Evolutionary conservation across 2,329 filamentous ascomycete genomes (phyloP), one percentile per base, ranked within the genome.

Genomic region (Cercospora zeina): DNA sequence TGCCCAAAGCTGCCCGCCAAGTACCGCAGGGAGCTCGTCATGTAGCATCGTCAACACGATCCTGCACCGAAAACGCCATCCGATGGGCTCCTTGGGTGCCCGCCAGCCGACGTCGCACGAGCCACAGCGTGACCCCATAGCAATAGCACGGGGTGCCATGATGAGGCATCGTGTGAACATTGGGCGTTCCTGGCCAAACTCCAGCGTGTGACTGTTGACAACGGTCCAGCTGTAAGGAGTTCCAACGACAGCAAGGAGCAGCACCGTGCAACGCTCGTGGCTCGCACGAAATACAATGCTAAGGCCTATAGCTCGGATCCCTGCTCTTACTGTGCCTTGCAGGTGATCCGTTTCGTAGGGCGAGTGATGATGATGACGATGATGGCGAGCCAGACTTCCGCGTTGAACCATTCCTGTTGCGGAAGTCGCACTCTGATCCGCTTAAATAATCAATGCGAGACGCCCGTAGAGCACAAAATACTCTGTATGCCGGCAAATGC

Each of bases 151-250:
- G 60, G 45, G 54, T 62, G 63, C 59, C 59, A 62, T 60, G 59
- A 58, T 59, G 39, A 30, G 53, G 39, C 53, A 61, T 47, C 61
- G 58, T 63, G 62, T 62, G 60, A 54, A 51, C 60, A 45, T 24
- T 53, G 42, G 62, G 63, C 65, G 65, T 55, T 49, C 34, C 50
- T 56, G 58, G 63, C 64, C 47, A 39, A 34, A 65, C 62, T 56
- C 61, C 54, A 58, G 51, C 54, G 66, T 67, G 61, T 53, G 37
- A 67, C 66, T 59, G 62, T 62, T 54, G 62, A 65, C 65, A 51
- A 59, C 47, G 42, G 47, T 50, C 31, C 57, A 45, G 30, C 59
- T 58, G 55, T 36, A 60, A 65, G 58, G 51, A 55, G 54, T 51
- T 54, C 54, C 56, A 36, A 54, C 61, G 19, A 56, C 62, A 62